Evolutionary conservation across 192 early-diverging fungal genomes (phyloP).

Genomic region (Podila clonocystis): DNA sequence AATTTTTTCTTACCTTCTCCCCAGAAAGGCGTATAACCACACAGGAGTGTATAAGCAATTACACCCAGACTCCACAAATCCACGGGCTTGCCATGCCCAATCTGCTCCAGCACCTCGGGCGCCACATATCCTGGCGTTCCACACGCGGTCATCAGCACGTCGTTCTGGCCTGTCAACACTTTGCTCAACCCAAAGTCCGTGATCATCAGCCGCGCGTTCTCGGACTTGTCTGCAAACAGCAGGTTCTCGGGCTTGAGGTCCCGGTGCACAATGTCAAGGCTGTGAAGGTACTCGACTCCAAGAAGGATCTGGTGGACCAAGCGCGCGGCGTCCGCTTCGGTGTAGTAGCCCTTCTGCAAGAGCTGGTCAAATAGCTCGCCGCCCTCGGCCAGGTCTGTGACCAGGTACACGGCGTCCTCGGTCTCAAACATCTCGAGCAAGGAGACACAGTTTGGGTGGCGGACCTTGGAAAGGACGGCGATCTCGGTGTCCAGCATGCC

Average conservation of each 20-base stretch:
- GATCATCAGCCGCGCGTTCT: conserved; percentile 66
- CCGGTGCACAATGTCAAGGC: conserved; percentile 85
- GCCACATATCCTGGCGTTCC: conserved; percentile 71
- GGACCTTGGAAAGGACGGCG: conserved; percentile 80
- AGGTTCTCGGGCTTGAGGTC: conserved; percentile 86
- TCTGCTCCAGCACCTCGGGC: conserved; percentile 72
- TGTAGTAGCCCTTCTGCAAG: conserved; percentile 72
- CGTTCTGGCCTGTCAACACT: conserved; percentile 62
- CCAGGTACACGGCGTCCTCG: conserved; percentile 70
- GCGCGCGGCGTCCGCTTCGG: conserved; percentile 76
- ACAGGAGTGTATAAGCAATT: conserved; percentile 76
- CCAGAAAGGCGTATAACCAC: conserved; percentile 77
- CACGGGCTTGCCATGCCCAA: conserved; percentile 71
- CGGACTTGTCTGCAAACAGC: conserved; percentile 55
- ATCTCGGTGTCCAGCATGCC: conserved; percentile 70
- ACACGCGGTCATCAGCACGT: conserved; percentile 73
- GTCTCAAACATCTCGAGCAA: conserved; percentile 75
- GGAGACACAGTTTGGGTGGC: conserved; percentile 85
- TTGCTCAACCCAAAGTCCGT: conserved; percentile 83
- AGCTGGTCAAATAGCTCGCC: conserved; percentile 88
- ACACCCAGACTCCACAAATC: conserved; percentile 85
- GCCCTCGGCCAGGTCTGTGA: conserved; percentile 75
- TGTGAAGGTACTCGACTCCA: conserved; percentile 86
- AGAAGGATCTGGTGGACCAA: conserved; percentile 77
- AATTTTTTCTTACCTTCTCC: conserved; percentile 56